Evolutionary conservation across 1,139 yeast species (phyloP).

Genomic region (Saccharomyces pastorianus): DNA sequence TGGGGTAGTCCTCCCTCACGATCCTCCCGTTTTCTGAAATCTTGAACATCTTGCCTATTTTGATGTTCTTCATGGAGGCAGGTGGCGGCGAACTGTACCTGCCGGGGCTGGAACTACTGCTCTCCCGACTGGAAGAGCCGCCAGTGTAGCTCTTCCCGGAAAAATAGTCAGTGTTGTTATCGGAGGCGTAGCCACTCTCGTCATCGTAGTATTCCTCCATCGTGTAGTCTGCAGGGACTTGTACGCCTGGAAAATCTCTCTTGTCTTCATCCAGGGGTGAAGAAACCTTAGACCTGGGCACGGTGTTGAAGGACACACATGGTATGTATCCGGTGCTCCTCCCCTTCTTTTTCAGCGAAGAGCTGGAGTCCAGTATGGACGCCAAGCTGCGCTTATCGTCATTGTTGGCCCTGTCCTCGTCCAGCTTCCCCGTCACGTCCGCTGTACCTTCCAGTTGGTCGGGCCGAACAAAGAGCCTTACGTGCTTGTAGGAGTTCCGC

Average conservation of each 20-base stretch:
- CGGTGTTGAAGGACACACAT: constrained; percentile 31
- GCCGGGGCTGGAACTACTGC: neutral
- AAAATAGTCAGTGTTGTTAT: constrained; percentile 8
- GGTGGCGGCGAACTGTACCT: constrained; percentile 5
- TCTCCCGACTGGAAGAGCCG: neutral
- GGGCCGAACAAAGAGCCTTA: constrained; percentile 8
- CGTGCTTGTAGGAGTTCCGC: constrained; percentile 14
- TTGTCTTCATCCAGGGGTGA: constrained; percentile 16
- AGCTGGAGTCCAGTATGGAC: neutral
- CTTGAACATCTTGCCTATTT: constrained; percentile 13
- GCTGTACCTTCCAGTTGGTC: neutral
- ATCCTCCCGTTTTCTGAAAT: constrained; percentile 23
- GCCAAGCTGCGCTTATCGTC: neutral
- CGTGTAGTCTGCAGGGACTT: constrained; percentile 18
- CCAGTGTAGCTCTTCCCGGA: constrained; percentile 5
- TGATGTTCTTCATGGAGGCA: constrained; percentile 2
- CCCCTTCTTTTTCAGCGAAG: neutral
- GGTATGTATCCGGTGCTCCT: constrained; percentile 13
- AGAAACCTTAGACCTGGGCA: constrained; percentile 21
- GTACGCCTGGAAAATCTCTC: constrained; percentile 18
- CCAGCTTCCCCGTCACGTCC: neutral
- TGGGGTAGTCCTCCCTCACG: constrained; percentile 31
- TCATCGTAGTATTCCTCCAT: constrained; percentile 25
- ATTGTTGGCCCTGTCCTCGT: neutral
- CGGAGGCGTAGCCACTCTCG: constrained; percentile 16